Base-by-base conservation (phyloP, 768 basidiomycete genomes). In the Punctularia strigosozonata region DNA sequence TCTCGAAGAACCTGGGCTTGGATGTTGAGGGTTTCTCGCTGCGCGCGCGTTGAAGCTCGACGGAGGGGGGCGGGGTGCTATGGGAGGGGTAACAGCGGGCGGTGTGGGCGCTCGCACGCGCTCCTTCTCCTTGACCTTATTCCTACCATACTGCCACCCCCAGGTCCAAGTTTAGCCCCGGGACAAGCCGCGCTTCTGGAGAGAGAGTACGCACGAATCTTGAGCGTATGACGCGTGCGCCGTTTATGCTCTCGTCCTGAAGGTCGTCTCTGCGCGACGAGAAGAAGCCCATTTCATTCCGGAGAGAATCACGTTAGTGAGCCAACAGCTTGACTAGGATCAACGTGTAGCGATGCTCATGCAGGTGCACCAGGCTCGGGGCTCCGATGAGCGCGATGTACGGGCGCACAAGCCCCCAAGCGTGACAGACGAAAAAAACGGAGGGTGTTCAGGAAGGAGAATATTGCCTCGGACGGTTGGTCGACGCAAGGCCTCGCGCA, bases 281-380 rank as follows among this genome's bases (percentile, higher is more conserved):
- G 51, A 64, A 64, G 49, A 64, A 62, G 43, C 59, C 62, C 62
- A 64, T 64, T 31, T 32, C 45, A n/a, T n/a, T n/a, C n/a, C n/a
- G n/a, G n/a, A n/a, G n/a, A n/a, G n/a, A n/a, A n/a, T n/a, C n/a
- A n/a, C n/a, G n/a, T n/a, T n/a, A n/a, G n/a, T n/a, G n/a, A n/a
- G n/a, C n/a, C n/a, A n/a, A n/a, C n/a, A n/a, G n/a, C n/a, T n/a
- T n/a, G n/a, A n/a, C n/a, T n/a, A n/a, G n/a, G n/a, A n/a, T n/a
- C n/a, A n/a, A n/a, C n/a, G n/a, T n/a, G n/a, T n/a, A n/a, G n/a
- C n/a, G n/a, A n/a, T n/a, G n/a, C n/a, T n/a, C n/a, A n/a, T n/a
- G n/a, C n/a, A n/a, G n/a, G n/a, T n/a, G n/a, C n/a, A n/a, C n/a
- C n/a, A n/a, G n/a, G n/a, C n/a, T n/a, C n/a, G n/a, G n/a, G n/a